Conservation (phyloP, 371 early-diverging fungal species). For the Mucor velutinosus region DNA sequence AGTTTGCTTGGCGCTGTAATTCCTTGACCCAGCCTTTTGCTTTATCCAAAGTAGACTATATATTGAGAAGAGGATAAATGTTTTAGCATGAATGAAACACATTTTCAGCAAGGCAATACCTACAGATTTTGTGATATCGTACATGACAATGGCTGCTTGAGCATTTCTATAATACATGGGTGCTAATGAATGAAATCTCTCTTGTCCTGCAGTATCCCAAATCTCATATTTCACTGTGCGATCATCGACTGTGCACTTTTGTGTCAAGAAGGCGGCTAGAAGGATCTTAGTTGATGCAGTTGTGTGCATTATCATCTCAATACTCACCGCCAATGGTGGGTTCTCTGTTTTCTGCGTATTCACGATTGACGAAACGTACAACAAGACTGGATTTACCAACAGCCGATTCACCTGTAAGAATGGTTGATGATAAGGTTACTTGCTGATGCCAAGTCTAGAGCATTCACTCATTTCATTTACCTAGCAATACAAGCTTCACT, state of each 20-base stretch:
- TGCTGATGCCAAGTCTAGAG: background rate
- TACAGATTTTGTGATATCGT: constrained; percentile 92
- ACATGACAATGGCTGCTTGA: constrained; percentile 94
- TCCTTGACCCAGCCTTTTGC: constrained; percentile 99
- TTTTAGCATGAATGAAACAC: background rate
- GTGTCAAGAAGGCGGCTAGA: constrained; percentile 81
- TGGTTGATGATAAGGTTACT: background rate
- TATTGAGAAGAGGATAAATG: background rate
- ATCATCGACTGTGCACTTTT: constrained; percentile 69
- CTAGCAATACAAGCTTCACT: constrained; percentile 72
- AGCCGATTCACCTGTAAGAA: constrained; percentile 79
- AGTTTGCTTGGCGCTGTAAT: constrained; percentile 93
- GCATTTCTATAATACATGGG: constrained; percentile 99
- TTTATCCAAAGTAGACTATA: constrained; percentile 84
- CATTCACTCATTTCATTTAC: constrained; percentile 33
- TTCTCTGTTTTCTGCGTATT: constrained; percentile 95
- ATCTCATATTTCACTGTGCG: constrained; percentile 82
- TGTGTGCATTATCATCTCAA: background rate
- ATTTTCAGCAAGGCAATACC: constrained; percentile 15
- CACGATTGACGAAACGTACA: constrained; percentile 90
- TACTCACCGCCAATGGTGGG: constrained; percentile 92
- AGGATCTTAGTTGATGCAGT: background rate
- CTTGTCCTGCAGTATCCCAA: constrained; percentile 95
- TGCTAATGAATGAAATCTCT: constrained; percentile 91
- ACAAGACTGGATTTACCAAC: constrained; percentile 86